Evolutionary conservation across 2,329 filamentous ascomycete species (phyloP).

Genomic region (Alternaria sp.): DNA sequence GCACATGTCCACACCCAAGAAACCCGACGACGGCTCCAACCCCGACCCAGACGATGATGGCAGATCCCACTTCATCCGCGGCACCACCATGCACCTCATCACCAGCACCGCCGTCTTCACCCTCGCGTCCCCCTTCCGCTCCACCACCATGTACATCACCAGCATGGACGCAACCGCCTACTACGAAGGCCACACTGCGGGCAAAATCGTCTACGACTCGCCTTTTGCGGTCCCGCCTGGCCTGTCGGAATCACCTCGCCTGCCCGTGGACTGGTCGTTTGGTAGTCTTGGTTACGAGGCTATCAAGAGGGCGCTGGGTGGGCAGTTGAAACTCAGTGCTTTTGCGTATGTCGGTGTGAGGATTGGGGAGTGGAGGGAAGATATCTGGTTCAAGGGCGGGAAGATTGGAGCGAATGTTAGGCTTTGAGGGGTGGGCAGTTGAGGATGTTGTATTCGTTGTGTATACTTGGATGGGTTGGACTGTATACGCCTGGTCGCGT

Average conservation of each 20-base stretch:
- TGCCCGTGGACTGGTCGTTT: slow-evolving; percentile 83
- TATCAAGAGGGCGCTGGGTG: slow-evolving; percentile 79
- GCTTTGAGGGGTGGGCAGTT: slow-evolving; percentile 34
- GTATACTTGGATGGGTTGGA: neutral
- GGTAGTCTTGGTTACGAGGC: slow-evolving; percentile 83
- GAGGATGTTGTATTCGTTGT: neutral
- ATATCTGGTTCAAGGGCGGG: slow-evolving; percentile 58
- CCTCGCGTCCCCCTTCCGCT: slow-evolving; percentile 76
- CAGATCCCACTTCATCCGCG: slow-evolving; percentile 75
- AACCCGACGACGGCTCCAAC: slow-evolving; percentile 40
- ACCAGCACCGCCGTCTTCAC: slow-evolving; percentile 87
- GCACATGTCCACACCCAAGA: slow-evolving; percentile 63
- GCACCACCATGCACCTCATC: slow-evolving; percentile 83
- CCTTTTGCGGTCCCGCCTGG: slow-evolving; percentile 82
- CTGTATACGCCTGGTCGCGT: neutral
- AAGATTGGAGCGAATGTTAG: slow-evolving; percentile 57
- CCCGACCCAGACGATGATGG: slow-evolving; percentile 50
- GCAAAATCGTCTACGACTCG: slow-evolving; percentile 75
- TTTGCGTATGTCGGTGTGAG: slow-evolving; percentile 76
- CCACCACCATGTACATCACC: slow-evolving; percentile 78
- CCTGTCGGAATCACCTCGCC: slow-evolving; percentile 70
- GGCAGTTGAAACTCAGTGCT: slow-evolving; percentile 78
- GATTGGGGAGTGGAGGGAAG: slow-evolving; percentile 76
- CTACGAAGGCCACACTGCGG: slow-evolving; percentile 81
- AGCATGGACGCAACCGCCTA: slow-evolving; percentile 82